These are phyloP conservation scores for Bombardia bombarda DNA, from an alignment of 495 filamentous ascomycete species.

Conservation along the genomic window DNA sequence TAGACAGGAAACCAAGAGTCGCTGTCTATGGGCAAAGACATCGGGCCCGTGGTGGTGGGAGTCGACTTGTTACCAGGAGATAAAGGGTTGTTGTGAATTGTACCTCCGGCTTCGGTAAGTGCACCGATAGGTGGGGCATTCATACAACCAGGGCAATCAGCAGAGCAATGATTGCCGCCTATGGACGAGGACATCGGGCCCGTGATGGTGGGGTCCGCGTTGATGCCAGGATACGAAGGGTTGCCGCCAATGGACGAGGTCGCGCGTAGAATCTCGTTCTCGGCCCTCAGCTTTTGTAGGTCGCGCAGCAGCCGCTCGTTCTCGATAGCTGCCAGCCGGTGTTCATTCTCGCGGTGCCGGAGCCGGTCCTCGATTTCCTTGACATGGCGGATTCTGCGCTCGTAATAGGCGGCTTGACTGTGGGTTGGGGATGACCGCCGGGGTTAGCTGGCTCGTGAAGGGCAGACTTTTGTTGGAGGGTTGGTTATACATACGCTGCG, in stretches of 20 bases:
- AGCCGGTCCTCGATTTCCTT: conserved; percentile 87
- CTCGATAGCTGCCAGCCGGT: conserved; percentile 43
- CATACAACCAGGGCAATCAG: no score
- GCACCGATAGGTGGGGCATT: no score
- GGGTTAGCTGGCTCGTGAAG: conserved; percentile 7
- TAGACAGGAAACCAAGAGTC: conserved; percentile 17
- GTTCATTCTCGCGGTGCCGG: conserved; percentile 54
- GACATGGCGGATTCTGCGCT: conserved; percentile 91
- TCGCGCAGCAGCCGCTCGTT: conserved; percentile 81
- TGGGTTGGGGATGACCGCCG: neutral
- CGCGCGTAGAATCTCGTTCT: conserved; percentile 91
- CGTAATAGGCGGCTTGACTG: conserved; percentile 93
- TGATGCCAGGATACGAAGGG: conserved; percentile 16
- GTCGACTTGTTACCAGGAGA: conserved; percentile 16
- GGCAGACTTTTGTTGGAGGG: neutral
- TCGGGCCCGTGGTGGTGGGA: conserved; percentile 52
- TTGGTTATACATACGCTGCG: conserved; percentile 67
- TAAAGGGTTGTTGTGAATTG: no score
- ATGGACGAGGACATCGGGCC: conserved; percentile 67
- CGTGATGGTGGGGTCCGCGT: conserved; percentile 32
- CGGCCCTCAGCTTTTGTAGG: conserved; percentile 69
- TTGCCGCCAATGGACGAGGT: conserved; percentile 41
- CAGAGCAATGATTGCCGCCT: no score
- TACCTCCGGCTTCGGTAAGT: no score
- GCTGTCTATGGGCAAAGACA: no score